Evolutionary conservation across 1,139 yeast genomes (phyloP), one percentile per base, ranked within the genome.

Genomic region (Pichia sp.): DNA sequence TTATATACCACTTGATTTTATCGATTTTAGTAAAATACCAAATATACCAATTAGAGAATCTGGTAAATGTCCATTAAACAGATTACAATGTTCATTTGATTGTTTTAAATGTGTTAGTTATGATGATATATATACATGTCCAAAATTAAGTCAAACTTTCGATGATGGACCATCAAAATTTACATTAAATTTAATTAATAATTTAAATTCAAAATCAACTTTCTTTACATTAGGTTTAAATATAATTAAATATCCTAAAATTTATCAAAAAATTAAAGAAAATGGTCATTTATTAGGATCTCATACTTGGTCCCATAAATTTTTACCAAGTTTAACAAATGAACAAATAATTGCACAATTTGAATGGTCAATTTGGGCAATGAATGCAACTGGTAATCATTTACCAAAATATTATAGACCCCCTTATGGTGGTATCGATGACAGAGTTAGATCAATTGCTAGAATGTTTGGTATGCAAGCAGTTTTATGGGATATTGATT

Each of bases 351-450:
- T 84, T 45, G 95, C 96, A 0, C 96, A 89, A 59, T 65, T 89
- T 36, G 81, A 89, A 62, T 89, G 97, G 98, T 82, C 94, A 2
- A 78, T 88, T 30, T 89, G 97, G 97, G 96, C 96, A 5, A 85
- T 88, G 93, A 88, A 91, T 63, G 96, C 96, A 3, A 88, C 97
- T 0, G 84, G 86, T 0, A 70, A 79, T 19, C 91, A 88, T 54
- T 60, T 84, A n/a, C 97, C 97, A 12, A 81, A 82, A 54, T 91
- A 91, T 83, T 89, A 84, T 60, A 71, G 98, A 47, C 98, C 98
- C 0, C 98, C 98, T 0, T 89, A 85, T 60, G 97, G 97, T 1
- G 96, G 95, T 0, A 70, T 84, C 35, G 98, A 89, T 62, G 81
- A 86, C 58, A 67, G 97, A 40, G 82, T 89, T 1, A 66, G 97